Evolutionary conservation across 345 rosid genomes (phyloP).

Genomic region (Brassica nigra): DNA sequence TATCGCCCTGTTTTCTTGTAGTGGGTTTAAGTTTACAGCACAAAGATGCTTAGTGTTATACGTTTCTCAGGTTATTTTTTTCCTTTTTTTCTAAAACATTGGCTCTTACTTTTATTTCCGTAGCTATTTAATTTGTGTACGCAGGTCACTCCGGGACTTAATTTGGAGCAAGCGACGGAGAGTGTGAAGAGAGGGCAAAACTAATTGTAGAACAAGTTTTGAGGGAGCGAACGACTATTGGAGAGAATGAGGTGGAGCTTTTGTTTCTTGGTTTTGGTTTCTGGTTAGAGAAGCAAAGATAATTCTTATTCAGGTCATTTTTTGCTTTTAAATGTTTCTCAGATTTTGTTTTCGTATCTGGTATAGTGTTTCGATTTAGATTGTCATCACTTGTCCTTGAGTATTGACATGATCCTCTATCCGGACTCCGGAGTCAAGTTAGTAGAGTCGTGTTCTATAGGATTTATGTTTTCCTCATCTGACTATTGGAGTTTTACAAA

Average conservation of each 20-base stretch:
- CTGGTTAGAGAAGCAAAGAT: slow-evolving; percentile 66
- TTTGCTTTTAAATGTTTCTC: not conserved
- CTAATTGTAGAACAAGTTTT: too few species aligned
- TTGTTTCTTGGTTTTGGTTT: not conserved
- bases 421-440: not conserved
- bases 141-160: not conserved
- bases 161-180: not conserved
- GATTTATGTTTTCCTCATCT: not conserved
- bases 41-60: not conserved
- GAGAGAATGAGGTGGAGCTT: not conserved
- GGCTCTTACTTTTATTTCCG: not conserved
- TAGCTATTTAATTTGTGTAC: not conserved
- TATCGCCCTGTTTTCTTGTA: too few species aligned
- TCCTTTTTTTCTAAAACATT: not conserved
- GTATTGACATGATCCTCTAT: not conserved
- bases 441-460: not conserved
- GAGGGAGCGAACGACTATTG: not conserved
- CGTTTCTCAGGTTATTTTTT: not conserved
- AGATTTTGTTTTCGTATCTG: not conserved
- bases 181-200: too few species aligned
- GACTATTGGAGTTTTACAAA: not conserved
- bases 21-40: not conserved
- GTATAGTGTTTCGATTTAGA: not conserved
- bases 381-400: not conserved
- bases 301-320: slow-evolving; percentile 80